These are phyloP conservation scores for Malania oleifera DNA, from an alignment of 164 flowering plant species.

Conservation along the genomic window DNA sequence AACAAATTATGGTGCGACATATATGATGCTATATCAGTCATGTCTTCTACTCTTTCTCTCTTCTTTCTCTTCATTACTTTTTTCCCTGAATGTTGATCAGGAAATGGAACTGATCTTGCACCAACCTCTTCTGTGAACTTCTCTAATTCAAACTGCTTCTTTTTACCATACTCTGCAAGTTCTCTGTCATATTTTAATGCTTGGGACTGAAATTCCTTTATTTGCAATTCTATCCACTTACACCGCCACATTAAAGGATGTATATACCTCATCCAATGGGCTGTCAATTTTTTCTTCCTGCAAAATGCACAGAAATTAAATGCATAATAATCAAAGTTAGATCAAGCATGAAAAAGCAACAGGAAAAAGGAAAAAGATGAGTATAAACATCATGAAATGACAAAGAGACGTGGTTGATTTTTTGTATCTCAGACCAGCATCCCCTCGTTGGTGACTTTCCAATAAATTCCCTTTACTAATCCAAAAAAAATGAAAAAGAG, in stretches of 20 bases:
- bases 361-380: too few species aligned
- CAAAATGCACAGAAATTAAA: background rate
- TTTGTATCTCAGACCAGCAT: too few species aligned
- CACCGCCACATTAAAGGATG: constrained; percentile 4
- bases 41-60: background rate
- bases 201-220: constrained; percentile 3
- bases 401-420: too few species aligned
- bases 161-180: background rate
- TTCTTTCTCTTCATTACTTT: background rate
- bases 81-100: background rate
- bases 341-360: background rate
- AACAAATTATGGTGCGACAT: background rate
- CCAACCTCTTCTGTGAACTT: background rate
- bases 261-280: background rate
- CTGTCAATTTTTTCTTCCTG: constrained; percentile 1
- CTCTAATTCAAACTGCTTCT: background rate
- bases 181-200: background rate
- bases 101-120: background rate
- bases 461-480: too few species aligned
- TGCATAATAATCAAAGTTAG: background rate
- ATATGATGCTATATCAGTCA: constrained; percentile 1
- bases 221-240: background rate
- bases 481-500: too few species aligned
- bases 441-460: too few species aligned
- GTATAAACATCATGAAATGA: too few species aligned